These are phyloP conservation scores for Apiospora arundinis DNA, from an alignment of 2,329 filamentous ascomycete genomes.

Conservation along the genomic window DNA sequence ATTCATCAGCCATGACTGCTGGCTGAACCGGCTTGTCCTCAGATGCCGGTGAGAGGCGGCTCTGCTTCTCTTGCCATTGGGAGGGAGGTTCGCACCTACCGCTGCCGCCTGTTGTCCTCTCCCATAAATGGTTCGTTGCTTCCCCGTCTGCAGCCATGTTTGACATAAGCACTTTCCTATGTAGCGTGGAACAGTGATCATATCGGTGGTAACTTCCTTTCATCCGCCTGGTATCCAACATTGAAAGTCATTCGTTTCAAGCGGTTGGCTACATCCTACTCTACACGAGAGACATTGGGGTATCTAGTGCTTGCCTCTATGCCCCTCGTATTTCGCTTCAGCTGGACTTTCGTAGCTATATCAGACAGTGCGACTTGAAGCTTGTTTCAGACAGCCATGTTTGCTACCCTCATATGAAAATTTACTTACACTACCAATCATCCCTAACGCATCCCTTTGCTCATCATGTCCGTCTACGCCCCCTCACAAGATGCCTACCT, in stretches of 20 bases:
- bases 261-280: neutral
- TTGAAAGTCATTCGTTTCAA: neutral
- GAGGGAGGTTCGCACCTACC: neutral
- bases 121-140: neutral
- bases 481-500: neutral
- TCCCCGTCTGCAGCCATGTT: neutral
- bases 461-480: conserved; percentile 14
- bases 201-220: neutral
- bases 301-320: neutral
- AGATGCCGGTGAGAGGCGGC: conserved; percentile 4
- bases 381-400: neutral
- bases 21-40: neutral
- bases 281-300: neutral
- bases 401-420: too few species aligned
- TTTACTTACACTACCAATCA: neutral
- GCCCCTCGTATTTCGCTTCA: neutral
- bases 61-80: neutral
- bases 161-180: neutral
- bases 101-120: neutral
- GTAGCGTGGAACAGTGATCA: neutral
- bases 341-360: neutral
- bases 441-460: neutral
- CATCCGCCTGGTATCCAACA: neutral
- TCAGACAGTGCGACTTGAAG: neutral
- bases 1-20: neutral